Base-by-base conservation (phyloP, 2,329 filamentous ascomycete genomes). In the Sclerotinia borealis region DNA sequence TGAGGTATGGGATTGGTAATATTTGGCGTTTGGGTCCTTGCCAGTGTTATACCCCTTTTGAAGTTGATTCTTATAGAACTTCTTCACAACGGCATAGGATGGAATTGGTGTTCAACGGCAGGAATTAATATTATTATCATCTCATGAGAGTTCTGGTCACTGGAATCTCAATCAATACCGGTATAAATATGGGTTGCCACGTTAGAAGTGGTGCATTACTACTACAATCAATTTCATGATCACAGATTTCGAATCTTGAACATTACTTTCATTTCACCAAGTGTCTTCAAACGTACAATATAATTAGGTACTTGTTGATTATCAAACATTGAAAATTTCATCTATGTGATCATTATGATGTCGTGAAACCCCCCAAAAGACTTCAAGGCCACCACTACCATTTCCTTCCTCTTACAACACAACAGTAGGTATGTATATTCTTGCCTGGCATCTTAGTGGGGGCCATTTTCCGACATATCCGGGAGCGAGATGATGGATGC, bases 21-120 rank as follows among this genome's bases (percentile, higher is more conserved):
- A 15, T 49, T 59, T 59, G 56, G 56, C 45, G 45, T 36, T 36
- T 50, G 29, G 56, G 56, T 29, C 27, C n/a, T 8, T 5, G 15
- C 34, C 45, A 59, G 17, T 27, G 34, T 59, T 59, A 59, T 59
- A 59, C 56, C 56, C 45, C 10, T 59, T 54, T 34, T 13, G 54
- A 59, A 59, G 56, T 50, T 50, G 15, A 27, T 13, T 48, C 43
- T 17, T 15, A 34, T 59, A 59, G 34, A 59, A 54, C 59, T 50
- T 27, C 31, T 45, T 31, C 15, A 36, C n/a, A 37, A 37, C 27
- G 22, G 15, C 34, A 27, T 15, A 15, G 43, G n/a, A 59, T n/a
- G 43, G 31, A 29, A 59, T 27, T 49, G 43, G 43, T 8, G 29
- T 45, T 58, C 15, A 19, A 25, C 19, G 39, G 13, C 34, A 8